Conservation (phyloP, 2,329 filamentous ascomycete genomes). For the Penicillium sp. region DNA sequence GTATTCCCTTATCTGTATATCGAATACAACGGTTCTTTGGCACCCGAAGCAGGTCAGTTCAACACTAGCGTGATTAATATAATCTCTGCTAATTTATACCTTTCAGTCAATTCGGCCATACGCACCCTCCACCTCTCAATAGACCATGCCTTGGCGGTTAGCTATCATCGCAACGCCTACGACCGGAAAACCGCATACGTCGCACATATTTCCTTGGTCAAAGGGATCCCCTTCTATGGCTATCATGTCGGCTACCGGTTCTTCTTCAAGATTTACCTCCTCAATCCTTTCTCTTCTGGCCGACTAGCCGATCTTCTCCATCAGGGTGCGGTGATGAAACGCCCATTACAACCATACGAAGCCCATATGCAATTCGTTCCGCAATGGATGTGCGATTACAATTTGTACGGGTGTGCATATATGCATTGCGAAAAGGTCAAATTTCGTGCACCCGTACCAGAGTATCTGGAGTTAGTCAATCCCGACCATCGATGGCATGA, state of each 20-base stretch:
- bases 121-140: constrained; percentile 78
- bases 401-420: constrained; percentile 89
- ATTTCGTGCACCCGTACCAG: constrained; percentile 75
- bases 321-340: constrained; percentile 83
- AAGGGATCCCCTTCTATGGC: constrained; percentile 93
- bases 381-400: constrained; percentile 99
- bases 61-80: not conserved
- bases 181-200: constrained; percentile 71
- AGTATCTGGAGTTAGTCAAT: constrained; percentile 61
- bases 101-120: constrained; percentile 70
- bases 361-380: constrained; percentile 87
- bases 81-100: constrained; percentile 13
- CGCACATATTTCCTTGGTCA: constrained; percentile 85
- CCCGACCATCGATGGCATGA: constrained; percentile 75
- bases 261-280: constrained; percentile 92
- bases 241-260: constrained; percentile 89
- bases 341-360: constrained; percentile 85
- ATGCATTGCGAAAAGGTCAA: constrained; percentile 68
- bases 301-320: constrained; percentile 81
- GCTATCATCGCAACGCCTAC: constrained; percentile 74
- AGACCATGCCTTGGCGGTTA: constrained; percentile 82
- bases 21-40: constrained; percentile 71
- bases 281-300: constrained; percentile 84
- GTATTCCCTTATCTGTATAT: constrained; percentile 95
- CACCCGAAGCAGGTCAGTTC: constrained; percentile 63